Evolutionary conservation across 495 filamentous ascomycete genomes (phyloP).

Genomic region (Annulohypoxylon maeteangense): DNA sequence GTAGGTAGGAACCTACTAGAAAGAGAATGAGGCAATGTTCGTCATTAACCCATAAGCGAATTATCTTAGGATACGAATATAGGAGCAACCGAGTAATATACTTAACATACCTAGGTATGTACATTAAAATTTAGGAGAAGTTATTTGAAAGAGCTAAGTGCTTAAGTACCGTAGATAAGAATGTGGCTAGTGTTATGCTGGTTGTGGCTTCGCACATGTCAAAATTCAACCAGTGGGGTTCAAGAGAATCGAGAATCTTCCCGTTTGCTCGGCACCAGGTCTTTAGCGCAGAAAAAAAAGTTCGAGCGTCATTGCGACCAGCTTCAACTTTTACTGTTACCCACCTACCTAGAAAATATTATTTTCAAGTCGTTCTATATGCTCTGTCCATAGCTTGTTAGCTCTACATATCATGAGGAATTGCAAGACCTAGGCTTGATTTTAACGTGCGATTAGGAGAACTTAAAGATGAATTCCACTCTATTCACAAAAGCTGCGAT

Average conservation of each 20-base stretch:
- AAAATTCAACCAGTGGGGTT: conserved; percentile 1
- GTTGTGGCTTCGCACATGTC: conserved; percentile 20
- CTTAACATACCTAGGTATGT: no score
- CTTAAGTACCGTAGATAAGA: not conserved
- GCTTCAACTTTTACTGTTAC: conserved; percentile 20
- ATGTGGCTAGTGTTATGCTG: conserved; percentile 10
- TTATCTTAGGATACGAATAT: no score
- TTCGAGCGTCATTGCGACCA: conserved; percentile 48
- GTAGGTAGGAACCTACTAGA: no score
- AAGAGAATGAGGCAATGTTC: no score
- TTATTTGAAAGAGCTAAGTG: not conserved
- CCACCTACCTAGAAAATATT: conserved; percentile 5
- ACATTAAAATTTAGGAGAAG: no score
- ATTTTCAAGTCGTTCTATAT: conserved; percentile 17
- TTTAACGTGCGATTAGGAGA: conserved; percentile 23
- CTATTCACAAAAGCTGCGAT: conserved; percentile 63
- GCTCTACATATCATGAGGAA: conserved; percentile 22
- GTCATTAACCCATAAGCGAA: not conserved
- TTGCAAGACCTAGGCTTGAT: not conserved
- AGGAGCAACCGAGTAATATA: no score
- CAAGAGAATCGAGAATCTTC: conserved; percentile 47
- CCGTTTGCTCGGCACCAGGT: conserved; percentile 45
- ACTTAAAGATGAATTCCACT: conserved; percentile 60
- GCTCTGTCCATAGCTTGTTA: not conserved
- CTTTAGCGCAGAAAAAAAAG: conserved; percentile 47